Evolutionary conservation across 2,329 filamentous ascomycete genomes (phyloP).

Genomic region (Thermoascus crustaceus): DNA sequence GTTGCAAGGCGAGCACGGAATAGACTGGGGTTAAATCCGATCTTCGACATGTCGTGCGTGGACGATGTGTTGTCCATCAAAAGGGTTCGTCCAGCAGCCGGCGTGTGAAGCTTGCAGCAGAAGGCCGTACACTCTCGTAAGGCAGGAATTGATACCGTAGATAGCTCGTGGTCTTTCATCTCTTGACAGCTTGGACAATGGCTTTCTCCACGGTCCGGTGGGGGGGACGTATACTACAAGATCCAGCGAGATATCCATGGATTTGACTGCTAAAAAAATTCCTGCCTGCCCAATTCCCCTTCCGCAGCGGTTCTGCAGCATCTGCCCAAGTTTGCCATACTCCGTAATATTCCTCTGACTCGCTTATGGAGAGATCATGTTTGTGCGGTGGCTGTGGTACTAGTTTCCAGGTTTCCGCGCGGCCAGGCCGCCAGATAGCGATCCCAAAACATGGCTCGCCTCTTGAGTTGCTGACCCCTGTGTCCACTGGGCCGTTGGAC

Average conservation of each 20-base stretch:
- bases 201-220: too few relatives aligned
- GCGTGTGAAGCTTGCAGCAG: background rate
- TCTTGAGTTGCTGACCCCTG: background rate
- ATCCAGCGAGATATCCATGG: too few relatives aligned
- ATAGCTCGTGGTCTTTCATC: too few relatives aligned
- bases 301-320: too few relatives aligned
- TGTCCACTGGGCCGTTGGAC: slow-evolving; percentile 1
- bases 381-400: slow-evolving; percentile 2
- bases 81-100: slow-evolving; percentile 1
- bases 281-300: too few relatives aligned
- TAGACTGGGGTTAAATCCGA: background rate
- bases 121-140: too few relatives aligned
- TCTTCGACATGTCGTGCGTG: slow-evolving; percentile 2
- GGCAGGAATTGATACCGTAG: too few relatives aligned
- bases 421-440: slow-evolving; percentile 1
- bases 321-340: too few relatives aligned
- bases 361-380: background rate
- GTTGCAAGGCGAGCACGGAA: too few relatives aligned
- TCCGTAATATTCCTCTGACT: slow-evolving; percentile 2
- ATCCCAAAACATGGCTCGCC: slow-evolving; percentile 1
- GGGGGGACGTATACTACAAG: too few relatives aligned
- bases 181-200: too few relatives aligned
- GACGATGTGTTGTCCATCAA: slow-evolving; percentile 1
- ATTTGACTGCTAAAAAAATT: too few relatives aligned
- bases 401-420: slow-evolving; percentile 2